Conservation (phyloP, 179 eudicot genomes). For the Nepenthes alata region DNA sequence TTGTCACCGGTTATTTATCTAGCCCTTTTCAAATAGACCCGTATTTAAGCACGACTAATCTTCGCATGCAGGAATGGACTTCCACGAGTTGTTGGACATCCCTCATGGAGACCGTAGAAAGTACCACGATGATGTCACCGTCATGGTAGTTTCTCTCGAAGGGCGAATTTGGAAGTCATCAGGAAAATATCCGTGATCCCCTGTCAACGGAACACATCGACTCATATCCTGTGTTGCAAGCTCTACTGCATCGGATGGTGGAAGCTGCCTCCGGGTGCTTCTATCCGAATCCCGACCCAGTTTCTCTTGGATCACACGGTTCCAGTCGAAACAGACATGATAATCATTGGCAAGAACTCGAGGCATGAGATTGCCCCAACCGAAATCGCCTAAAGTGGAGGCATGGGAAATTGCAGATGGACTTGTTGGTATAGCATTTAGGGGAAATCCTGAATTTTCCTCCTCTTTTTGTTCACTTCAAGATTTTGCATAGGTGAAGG, state of each 20-base stretch:
- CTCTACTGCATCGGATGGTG: conserved; percentile 1
- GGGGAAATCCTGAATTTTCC: conserved; percentile 2
- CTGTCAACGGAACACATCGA: background rate
- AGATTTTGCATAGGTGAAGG: too few relatives aligned
- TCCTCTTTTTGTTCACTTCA: background rate
- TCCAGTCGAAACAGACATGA: too few relatives aligned
- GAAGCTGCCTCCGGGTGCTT: background rate
- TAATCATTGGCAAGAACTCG: too few relatives aligned
- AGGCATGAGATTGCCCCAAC: too few relatives aligned
- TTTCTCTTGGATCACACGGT: background rate
- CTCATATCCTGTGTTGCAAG: background rate
- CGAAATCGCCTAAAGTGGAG: background rate
- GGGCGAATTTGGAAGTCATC: conserved; percentile 68
- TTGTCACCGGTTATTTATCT: background rate
- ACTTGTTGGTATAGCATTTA: background rate
- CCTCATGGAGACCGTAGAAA: conserved; percentile 89
- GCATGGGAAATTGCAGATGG: too few relatives aligned
- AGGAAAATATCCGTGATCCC: conserved; percentile 44
- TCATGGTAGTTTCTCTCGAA: conserved; percentile 81
- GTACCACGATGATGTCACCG: conserved; percentile 95
- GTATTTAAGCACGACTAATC: background rate
- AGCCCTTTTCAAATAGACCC: too few relatives aligned
- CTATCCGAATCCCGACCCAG: conserved; percentile 2
- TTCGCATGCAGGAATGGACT: conserved; percentile 66
- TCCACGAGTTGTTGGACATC: conserved; percentile 79